Evolutionary conservation across 2,329 filamentous ascomycete species (phyloP), one percentile per base, ranked within the genome.

Genomic region (Stagonosporopsis rhizophila): DNA sequence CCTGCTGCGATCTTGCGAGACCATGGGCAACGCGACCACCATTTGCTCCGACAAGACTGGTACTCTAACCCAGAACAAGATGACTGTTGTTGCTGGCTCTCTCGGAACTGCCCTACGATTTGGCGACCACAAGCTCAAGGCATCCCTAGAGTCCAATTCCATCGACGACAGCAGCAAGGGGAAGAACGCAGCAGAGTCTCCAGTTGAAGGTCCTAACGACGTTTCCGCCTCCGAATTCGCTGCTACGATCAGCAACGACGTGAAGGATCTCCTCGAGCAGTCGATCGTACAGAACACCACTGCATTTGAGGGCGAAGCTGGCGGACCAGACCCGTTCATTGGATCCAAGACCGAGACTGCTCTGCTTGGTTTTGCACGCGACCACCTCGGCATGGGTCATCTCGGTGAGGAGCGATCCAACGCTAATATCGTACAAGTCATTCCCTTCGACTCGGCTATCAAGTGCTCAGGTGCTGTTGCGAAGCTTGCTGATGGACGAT

Each of bases 321-420:
- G 79, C 42, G 54, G 76, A 61, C 22, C 79, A 49, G 58, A 82
- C 42, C 76, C 82, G 0, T 92, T 90, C 62, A 82, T 92, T 59
- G 89, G 89, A 27, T 91, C 89, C 5, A 92, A 91, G 76, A 92
- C 89, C 0, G 89, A 92, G 70, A 91, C 88, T 4, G 89, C 89
- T 20, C 79, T 92, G 12, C 81, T 92, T n/a, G 80, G 81, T 22
- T 91, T 91, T 69, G 87, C 88, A 19, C 82, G 83, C 44, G 85
- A 89, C 44, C 80, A 85, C 66, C 78, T 92, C 14, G 88, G 82
- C 38, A 86, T 92, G 80, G 84, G 83, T 6, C 80, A 82, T 0
- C 76, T 90, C 15, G 78, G 78, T 42, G 81, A 87, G 58, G 87
- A 87, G 64, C 82, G 89, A 17, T 81, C 85, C 14, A 89, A 88